phyloP scores from a whole-genome alignment of 1,284 basidiomycete species.

The Melampsora americana region DNA sequence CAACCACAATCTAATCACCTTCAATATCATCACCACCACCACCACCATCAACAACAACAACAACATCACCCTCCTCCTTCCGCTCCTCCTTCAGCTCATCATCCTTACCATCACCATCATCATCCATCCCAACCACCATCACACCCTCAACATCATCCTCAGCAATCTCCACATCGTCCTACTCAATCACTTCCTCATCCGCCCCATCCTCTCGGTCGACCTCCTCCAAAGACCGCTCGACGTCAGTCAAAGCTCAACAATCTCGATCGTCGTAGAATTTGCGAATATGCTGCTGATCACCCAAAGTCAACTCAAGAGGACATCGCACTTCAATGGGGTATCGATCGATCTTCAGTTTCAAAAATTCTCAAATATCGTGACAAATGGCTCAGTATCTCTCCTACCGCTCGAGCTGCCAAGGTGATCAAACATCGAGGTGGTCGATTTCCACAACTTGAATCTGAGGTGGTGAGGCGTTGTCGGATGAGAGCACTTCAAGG shows the following conservation, averaged over 20 bases:
- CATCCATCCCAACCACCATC: constrained; percentile 86
- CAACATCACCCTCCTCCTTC: constrained; percentile 30
- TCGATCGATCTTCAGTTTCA: constrained; percentile 87
- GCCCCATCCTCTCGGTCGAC: constrained; percentile 74
- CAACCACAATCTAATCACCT: constrained; percentile 32
- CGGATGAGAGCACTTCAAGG: constrained; percentile 60
- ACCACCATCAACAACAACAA: constrained; percentile 44
- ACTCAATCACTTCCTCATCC: constrained; percentile 68
- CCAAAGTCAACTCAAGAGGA: constrained; percentile 63
- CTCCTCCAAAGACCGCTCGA: constrained; percentile 66
- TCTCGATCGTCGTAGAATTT: constrained; percentile 72
- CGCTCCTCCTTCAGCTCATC: constrained; percentile 52
- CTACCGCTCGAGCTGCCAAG: constrained; percentile 60
- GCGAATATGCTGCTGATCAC: constrained; percentile 65
- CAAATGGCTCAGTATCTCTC: constrained; percentile 70
- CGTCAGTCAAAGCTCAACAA: constrained; percentile 70
- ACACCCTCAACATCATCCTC: constrained; percentile 84
- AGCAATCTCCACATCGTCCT: constrained; percentile 56
- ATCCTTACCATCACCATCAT: constrained; percentile 61
- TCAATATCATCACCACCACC: constrained; percentile 44
- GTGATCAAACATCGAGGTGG: constrained; percentile 63
- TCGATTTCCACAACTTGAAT: constrained; percentile 70
- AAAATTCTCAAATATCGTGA: constrained; percentile 81
- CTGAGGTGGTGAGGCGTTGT: constrained; percentile 64
- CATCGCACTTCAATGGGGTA: constrained; percentile 69